Evolutionary conservation across 345 rosid species (phyloP).

Genomic region (Cardiospermum halicacabum): DNA sequence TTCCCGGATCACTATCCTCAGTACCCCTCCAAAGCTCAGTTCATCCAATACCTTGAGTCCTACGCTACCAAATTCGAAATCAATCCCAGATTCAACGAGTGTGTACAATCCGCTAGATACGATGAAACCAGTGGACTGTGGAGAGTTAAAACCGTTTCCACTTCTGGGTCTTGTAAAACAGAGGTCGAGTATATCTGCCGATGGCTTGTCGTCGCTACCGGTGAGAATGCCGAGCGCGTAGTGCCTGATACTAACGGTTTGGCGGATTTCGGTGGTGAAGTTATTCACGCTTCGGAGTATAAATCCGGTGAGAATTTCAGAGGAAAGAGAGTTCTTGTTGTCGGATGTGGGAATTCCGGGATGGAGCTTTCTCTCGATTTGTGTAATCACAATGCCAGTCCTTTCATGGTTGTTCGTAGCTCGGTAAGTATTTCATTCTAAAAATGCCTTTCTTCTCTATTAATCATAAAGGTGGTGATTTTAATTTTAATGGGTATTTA

Average conservation of each 20-base stretch:
- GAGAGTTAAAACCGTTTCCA: constrained; percentile 62
- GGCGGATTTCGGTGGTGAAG: constrained; percentile 58
- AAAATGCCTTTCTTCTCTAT: not conserved
- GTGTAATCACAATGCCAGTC: constrained; percentile 58
- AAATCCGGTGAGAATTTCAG: constrained; percentile 71
- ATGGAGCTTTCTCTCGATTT: constrained; percentile 96
- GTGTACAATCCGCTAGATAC: constrained; percentile 72
- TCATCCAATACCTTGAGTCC: constrained; percentile 66
- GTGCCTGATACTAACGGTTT: constrained; percentile 73
- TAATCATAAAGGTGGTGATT: not conserved
- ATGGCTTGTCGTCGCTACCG: constrained; percentile 97
- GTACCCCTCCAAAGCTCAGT: constrained; percentile 65
- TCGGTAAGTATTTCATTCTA: constrained; percentile 52
- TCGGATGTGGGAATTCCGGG: constrained; percentile 96
- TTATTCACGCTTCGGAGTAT: constrained; percentile 65
- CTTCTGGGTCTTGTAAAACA: constrained; percentile 26
- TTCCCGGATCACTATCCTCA: constrained; percentile 75
- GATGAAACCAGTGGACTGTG: constrained; percentile 79
- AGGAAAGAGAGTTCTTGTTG: constrained; percentile 71
- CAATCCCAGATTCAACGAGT: constrained; percentile 75
- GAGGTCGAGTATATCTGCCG: constrained; percentile 85
- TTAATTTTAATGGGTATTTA: constrained; percentile 11
- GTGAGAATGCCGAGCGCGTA: constrained; percentile 85
- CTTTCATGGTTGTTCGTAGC: constrained; percentile 82
- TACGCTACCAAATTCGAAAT: constrained; percentile 60